Percentiles rank a stretch among this genome's conserved stretches.
Evolutionary conservation across 306 rosid genomes (phyloP).

Genomic region (Styphnolobium japonicum): DNA sequence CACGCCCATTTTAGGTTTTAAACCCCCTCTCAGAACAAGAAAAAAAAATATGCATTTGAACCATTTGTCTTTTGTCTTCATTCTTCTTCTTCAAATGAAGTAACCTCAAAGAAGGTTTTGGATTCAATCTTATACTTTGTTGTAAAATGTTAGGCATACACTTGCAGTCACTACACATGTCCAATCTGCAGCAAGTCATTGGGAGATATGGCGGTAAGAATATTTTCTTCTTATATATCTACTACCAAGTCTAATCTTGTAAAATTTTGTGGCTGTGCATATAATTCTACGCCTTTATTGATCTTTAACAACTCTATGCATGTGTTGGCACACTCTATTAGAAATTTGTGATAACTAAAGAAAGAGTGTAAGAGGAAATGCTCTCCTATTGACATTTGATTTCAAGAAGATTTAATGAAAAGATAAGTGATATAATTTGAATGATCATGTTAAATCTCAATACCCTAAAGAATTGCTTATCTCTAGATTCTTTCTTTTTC

Average conservation of each 20-base stretch:
- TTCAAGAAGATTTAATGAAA: background rate
- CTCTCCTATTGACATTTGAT: background rate
- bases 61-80: background rate
- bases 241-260: slow-evolving; percentile 1
- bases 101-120: slow-evolving; percentile 5
- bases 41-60: background rate
- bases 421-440: slow-evolving; percentile 5
- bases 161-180: slow-evolving; percentile 94
- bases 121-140: slow-evolving; percentile 33
- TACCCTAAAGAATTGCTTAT: slow-evolving; percentile 1
- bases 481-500: background rate
- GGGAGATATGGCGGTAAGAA: slow-evolving; percentile 98
- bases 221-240: slow-evolving; percentile 5
- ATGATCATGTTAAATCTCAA: background rate
- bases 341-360: background rate
- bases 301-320: background rate
- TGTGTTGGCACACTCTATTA: background rate
- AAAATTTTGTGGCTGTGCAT: slow-evolving; percentile 1
- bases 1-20: background rate
- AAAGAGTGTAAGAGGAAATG: background rate
- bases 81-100: background rate
- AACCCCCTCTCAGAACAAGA: background rate
- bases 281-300: slow-evolving; percentile 5
- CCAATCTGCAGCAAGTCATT: slow-evolving; percentile 99
- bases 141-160: slow-evolving; percentile 74